A percentile compares a stretch with the other conserved stretches of the same genome.
Conservation (phyloP, 208 protist genomes). For the Leishmania arabica region DNA sequence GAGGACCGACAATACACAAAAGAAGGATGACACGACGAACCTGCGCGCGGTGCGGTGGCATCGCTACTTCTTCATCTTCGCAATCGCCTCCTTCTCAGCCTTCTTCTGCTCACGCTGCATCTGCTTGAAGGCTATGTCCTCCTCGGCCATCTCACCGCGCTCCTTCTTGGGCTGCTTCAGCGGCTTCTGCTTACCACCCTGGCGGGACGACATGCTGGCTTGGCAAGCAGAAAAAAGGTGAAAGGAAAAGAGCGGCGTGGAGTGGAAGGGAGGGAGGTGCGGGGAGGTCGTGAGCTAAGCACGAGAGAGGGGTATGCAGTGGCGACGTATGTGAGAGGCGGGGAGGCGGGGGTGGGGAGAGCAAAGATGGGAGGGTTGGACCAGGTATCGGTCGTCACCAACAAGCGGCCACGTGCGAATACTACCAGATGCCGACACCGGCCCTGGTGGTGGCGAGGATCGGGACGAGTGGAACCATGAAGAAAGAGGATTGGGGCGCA, state of each 20-base stretch:
- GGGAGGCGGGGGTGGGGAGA: not conserved
- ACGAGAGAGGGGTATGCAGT: not conserved
- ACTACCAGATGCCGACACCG: not conserved
- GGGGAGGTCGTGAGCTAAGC: not conserved
- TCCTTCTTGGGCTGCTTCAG: conserved; percentile 91
- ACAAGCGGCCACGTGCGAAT: not conserved
- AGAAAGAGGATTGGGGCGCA: not conserved
- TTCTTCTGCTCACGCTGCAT: conserved; percentile 84
- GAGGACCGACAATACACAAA: not conserved
- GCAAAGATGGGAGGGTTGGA: not conserved
- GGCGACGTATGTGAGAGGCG: not conserved
- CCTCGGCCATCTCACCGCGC: conserved; percentile 58
- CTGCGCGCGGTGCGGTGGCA: not conserved
- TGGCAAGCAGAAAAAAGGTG: not conserved
- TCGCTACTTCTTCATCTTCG: conserved; percentile 78
- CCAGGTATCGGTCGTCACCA: not conserved
- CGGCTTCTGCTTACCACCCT: conserved; percentile 91
- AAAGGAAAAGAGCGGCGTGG: not conserved
- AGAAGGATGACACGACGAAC: too few species aligned
- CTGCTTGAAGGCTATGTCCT: conserved; percentile 78
- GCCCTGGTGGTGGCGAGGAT: not conserved
- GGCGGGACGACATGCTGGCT: conserved; percentile 72
- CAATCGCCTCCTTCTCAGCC: conserved; percentile 89
- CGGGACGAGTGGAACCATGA: not conserved
- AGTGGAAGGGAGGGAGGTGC: not conserved